Evolutionary conservation across 208 protist genomes (phyloP).

Genomic region (Vickermania ingenoplastis): DNA sequence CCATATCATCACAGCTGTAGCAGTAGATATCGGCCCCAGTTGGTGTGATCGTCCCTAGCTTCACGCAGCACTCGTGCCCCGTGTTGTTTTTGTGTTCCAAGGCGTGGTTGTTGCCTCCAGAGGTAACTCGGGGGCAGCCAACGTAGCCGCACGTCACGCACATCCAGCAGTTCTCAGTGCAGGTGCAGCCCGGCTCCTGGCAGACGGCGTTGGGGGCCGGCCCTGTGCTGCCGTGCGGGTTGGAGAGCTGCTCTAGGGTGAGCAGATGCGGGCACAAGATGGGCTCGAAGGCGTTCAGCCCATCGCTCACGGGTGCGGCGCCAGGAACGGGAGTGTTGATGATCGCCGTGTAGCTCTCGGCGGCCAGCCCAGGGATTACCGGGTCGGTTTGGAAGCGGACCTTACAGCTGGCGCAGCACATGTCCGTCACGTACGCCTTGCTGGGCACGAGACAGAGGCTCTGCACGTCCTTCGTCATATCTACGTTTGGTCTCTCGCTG

Average conservation of each 20-base stretch:
- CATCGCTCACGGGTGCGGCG: constrained; percentile 23
- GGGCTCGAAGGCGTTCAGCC: constrained; percentile 16
- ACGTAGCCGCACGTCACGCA: constrained; percentile 91
- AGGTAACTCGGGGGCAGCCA: constrained; percentile 89
- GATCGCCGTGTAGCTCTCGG: constrained; percentile 43
- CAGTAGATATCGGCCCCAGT: constrained; percentile 89
- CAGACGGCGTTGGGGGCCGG: constrained; percentile 31
- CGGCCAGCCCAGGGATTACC: constrained; percentile 29
- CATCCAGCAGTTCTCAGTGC: constrained; percentile 93
- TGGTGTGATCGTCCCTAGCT: constrained; percentile 94
- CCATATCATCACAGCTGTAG: constrained; percentile 93
- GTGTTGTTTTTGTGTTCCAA: constrained; percentile 81
- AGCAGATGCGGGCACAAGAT: constrained; percentile 71
- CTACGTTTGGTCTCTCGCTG: constrained; percentile 22
- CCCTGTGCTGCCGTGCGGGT: constrained; percentile 22
- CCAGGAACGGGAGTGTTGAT: constrained; percentile 48
- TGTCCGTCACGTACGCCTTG: constrained; percentile 55
- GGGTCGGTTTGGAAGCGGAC: constrained; percentile 18
- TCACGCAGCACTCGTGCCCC: constrained; percentile 90
- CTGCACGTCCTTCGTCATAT: constrained; percentile 45
- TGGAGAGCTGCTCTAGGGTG: constrained; percentile 64
- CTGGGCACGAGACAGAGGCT: constrained; percentile 45
- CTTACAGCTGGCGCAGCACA: constrained; percentile 51
- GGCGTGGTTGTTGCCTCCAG: constrained; percentile 94
- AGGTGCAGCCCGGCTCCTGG: constrained; percentile 54